Conservation (phyloP, 2,329 filamentous ascomycete species). For the Fusarium domesticum region DNA sequence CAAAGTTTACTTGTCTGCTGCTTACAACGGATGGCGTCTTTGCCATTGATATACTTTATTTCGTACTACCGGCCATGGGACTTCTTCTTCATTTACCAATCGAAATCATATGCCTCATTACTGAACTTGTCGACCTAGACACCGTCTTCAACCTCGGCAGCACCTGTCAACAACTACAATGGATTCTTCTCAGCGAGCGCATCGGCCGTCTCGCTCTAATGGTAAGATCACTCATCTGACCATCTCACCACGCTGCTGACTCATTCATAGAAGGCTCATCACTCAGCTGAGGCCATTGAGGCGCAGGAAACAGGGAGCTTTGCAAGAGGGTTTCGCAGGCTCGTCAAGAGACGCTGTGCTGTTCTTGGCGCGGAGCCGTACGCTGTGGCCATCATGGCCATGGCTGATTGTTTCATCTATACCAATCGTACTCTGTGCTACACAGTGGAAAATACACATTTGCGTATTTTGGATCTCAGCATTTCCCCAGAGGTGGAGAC, state of each 20-base stretch:
- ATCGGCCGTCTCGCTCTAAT: conserved; percentile 57
- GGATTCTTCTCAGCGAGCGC: conserved; percentile 50
- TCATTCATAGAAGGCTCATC: conserved; percentile 17
- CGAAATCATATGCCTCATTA: conserved; percentile 62
- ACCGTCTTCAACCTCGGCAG: conserved; percentile 57
- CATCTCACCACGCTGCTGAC: conserved; percentile 18
- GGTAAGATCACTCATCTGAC: conserved; percentile 40
- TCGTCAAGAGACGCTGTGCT: conserved; percentile 60
- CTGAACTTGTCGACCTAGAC: conserved; percentile 51
- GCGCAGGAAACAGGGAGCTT: conserved; percentile 19
- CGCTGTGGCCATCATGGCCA: conserved; percentile 55
- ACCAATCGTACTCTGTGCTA: conserved; percentile 64
- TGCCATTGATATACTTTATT: no score
- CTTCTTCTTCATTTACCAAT: conserved; percentile 50
- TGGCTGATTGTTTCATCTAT: conserved; percentile 61
- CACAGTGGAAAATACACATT: conserved; percentile 41
- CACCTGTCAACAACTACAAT: conserved; percentile 50
- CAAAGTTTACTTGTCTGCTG: no score
- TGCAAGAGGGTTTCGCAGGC: conserved; percentile 45
- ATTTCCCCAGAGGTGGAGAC: conserved; percentile 46
- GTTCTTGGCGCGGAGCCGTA: conserved; percentile 61
- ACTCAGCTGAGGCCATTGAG: conserved; percentile 23
- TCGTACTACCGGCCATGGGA: conserved; percentile 28
- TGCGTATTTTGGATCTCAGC: conserved; percentile 61
- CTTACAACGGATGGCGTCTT: no score